Evolutionary conservation across 1,284 basidiomycete species (phyloP).

Genomic region (Puccinia novopanici): DNA sequence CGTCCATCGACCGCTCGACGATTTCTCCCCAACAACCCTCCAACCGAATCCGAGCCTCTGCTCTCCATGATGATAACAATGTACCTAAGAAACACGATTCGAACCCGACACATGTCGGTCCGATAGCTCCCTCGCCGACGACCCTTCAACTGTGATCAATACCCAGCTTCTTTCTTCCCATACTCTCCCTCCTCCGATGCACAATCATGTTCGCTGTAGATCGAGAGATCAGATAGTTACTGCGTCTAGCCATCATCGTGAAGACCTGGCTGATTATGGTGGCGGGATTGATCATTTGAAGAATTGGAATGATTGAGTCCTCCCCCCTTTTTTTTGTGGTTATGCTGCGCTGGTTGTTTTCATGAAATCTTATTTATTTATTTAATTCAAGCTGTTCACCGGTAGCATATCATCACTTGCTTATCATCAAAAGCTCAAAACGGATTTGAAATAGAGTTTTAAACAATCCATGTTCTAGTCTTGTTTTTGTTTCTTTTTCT

Average conservation of each 20-base stretch:
- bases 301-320: conserved; percentile 7
- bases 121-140: background rate
- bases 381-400: background rate
- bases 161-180: conserved; percentile 19
- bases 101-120: too few relatives aligned
- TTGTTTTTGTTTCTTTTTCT: background rate
- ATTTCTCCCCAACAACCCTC: conserved; percentile 23
- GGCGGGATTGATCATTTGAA: background rate
- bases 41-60: conserved; percentile 20
- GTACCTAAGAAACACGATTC: background rate
- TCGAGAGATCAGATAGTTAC: conserved; percentile 10
- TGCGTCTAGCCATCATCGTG: background rate
- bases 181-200: background rate
- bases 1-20: conserved; percentile 27
- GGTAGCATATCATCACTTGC: background rate
- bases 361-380: too few relatives aligned
- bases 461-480: too few relatives aligned
- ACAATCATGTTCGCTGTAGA: conserved; percentile 22
- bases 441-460: too few relatives aligned
- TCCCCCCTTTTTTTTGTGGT: background rate
- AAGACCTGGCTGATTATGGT: background rate
- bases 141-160: background rate
- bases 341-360: background rate
- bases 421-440: background rate
- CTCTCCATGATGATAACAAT: background rate